Evolutionary conservation across 2,329 filamentous ascomycete species (phyloP), one percentile per base, ranked within the genome.

Genomic region (Fonsecaea multimorphosa): DNA sequence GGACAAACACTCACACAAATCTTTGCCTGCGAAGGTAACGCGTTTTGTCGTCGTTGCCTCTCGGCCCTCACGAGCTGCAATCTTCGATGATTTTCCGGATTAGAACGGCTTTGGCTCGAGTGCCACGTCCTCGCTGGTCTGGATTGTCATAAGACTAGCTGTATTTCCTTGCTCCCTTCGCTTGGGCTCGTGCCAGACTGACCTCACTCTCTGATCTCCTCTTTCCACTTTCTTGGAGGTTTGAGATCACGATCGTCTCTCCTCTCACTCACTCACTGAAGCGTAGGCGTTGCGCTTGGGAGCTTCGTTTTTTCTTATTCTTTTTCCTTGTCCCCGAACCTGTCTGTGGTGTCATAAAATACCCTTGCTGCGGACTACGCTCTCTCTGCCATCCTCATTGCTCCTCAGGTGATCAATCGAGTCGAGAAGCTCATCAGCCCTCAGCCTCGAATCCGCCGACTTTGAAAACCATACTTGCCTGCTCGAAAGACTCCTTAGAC

Each of bases 301-400:
- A 60, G 12, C 29, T 57, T 60, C 44, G 27, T 51, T 53, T 32
- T 32, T n/a, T 16, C 14, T 44, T 24, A 57, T 63, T 32, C n/a
- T 46, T 62, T 54, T 62, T 68, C 66, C 63, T 63, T 59, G 63
- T 66, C 44, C 57, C 66, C 63, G 66, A 58, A 24, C 31, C 38
- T n/a, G 58, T 46, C 22, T 60, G 58, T 51, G 29, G 52, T 46
- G 34, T 60, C 51, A 54, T n/a, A 34, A 54, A 8, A 14, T 14
- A 53, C 49, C 16, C 49, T n/a, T 53, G 22, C 22, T 8, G n/a
- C 16, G 6, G 38, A 44, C 16, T n/a, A 19, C 9, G 19, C 19
- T 24, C 44, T 24, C 44, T 49, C 27, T 19, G 5, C 27, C 5
- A 7, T 34, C 29, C 24, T 24, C 6, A 5, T 12, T 58, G 2